Evolutionary conservation across 345 rosid species (phyloP), one percentile per base, ranked within the genome.

Genomic region (Viola odorata): DNA sequence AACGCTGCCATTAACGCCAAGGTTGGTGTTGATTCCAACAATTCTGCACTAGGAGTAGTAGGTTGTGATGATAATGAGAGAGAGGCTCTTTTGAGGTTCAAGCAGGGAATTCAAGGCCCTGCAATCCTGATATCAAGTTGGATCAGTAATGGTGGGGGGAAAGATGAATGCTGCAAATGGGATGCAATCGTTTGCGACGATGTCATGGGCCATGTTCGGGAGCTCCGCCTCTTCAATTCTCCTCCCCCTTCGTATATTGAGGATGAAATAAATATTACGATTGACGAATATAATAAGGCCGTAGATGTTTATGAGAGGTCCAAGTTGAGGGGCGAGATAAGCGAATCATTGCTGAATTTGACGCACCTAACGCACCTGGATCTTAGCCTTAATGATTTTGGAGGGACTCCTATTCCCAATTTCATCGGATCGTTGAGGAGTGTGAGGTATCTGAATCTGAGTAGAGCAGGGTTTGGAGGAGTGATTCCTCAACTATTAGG

Each of bases 91-190:
- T 54, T 69, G 0, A 45, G 3, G 9, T 51, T 69, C 59, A 69
- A 69, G 37, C 14, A 17, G 37, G 53, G 36, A 15, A 15, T 69
- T 16, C 32, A 42, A 6, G 63, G 44, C 47, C 4, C 55, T 5
- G 4, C 5, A 5, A 41, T 37, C 0, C 5, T 13, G 57, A 39
- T 62, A 12, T 50, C 53, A 47, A 23, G 56, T 49, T 66, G 74
- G 68, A 4, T n/a, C n/a, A n/a, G 47, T 9, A 50, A 9, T 13
- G 50, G 50, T 41, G 49, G 15, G 12, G 37, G 38, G 4, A 61
- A 10, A 8, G n/a, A n/a, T n/a, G 60, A 69, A 12, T 63, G 73
- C 41, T 69, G 73, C 47, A 50, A 44, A 37, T 69, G 73, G 73
- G 7, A 0, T 7, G 68, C 68, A 2, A 45, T 69, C 7, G 36